Evolutionary conservation across 257 asterid species (phyloP).

Genomic region (Salvia rosmarinus): DNA sequence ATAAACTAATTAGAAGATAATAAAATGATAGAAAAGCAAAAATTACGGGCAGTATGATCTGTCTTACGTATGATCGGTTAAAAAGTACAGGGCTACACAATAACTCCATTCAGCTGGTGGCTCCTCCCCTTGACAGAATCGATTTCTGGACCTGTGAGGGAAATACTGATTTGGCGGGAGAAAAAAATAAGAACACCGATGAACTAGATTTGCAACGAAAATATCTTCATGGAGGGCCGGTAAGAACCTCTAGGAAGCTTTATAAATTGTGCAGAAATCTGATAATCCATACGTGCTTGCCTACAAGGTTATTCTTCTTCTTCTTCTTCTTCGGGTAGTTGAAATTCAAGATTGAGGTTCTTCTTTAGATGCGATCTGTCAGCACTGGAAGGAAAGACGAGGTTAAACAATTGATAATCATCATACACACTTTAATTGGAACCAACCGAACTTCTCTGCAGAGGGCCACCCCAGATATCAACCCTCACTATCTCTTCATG

Average conservation of each 20-base stretch:
- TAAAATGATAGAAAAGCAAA: background rate
- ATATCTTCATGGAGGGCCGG: conserved; percentile 4
- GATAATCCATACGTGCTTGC: conserved; percentile 26
- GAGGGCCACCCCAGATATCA: background rate
- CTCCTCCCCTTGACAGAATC: conserved; percentile 21
- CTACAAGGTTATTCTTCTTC: conserved; percentile 60
- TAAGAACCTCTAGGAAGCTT: conserved; percentile 38
- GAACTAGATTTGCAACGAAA: background rate
- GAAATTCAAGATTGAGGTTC: conserved; percentile 93
- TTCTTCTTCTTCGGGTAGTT: conserved; percentile 72
- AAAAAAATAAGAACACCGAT: background rate
- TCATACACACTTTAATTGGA: background rate
- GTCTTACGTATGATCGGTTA: conserved; percentile 16
- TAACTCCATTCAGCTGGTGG: conserved; percentile 27
- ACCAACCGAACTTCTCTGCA: background rate
- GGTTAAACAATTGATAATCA: background rate
- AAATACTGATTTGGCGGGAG: conserved; percentile 11
- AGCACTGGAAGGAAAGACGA: conserved; percentile 58
- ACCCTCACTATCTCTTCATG: background rate
- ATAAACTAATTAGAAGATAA: conserved; percentile 26
- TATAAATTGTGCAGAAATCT: conserved; percentile 24
- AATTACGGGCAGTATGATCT: conserved; percentile 8
- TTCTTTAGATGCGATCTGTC: conserved; percentile 94
- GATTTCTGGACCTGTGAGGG: conserved; percentile 25
- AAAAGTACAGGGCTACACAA: conserved; percentile 24